Percentiles rank a stretch among this genome's conserved stretches.
These are phyloP conservation scores for Phanerochaete sordida DNA, from an alignment of 768 basidiomycete genomes.

Conservation along the genomic window DNA sequence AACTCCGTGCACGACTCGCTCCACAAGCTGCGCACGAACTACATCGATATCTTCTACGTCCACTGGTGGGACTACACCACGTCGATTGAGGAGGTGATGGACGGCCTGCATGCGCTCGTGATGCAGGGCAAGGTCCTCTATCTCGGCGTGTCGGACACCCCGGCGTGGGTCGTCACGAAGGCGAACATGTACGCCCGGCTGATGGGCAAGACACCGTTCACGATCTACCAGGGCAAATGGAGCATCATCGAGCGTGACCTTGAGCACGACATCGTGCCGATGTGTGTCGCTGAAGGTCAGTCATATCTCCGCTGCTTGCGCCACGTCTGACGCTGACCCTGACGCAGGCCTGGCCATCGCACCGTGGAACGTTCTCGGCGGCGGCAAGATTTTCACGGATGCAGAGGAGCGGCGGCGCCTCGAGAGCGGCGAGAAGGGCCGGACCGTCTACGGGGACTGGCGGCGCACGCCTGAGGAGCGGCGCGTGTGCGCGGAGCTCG, in stretches of 20 bases:
- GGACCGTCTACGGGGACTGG: constrained; percentile 28
- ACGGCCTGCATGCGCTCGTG: constrained; percentile 44
- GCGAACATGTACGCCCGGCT: constrained; percentile 33
- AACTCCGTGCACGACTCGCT: constrained; percentile 29
- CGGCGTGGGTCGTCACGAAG: constrained; percentile 31
- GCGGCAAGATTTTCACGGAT: constrained; percentile 33
- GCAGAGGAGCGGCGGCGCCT: constrained; percentile 27
- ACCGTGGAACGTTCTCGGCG: constrained; percentile 36
- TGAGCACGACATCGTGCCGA: constrained; percentile 37
- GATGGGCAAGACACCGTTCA: constrained; percentile 36
- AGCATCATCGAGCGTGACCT: constrained; percentile 28
- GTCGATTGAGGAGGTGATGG: constrained; percentile 51
- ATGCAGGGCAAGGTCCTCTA: constrained; percentile 40
- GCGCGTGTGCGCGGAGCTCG: constrained; percentile 37
- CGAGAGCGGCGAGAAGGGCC: constrained; percentile 28
- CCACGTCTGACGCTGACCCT: background rate
- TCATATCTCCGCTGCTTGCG: background rate
- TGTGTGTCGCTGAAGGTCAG: constrained; percentile 11
- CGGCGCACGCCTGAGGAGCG: constrained; percentile 39
- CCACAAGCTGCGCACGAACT: constrained; percentile 50
- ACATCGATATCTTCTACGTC: constrained; percentile 51
- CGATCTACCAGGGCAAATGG: constrained; percentile 35
- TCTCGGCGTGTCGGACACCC: constrained; percentile 23
- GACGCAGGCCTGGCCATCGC: constrained; percentile 31
- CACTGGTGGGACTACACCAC: constrained; percentile 54